Percentiles rank a stretch among this genome's conserved stretches.
phyloP scores from a whole-genome alignment of 345 rosid genomes.

The Eucalyptus erythrocorys region DNA sequence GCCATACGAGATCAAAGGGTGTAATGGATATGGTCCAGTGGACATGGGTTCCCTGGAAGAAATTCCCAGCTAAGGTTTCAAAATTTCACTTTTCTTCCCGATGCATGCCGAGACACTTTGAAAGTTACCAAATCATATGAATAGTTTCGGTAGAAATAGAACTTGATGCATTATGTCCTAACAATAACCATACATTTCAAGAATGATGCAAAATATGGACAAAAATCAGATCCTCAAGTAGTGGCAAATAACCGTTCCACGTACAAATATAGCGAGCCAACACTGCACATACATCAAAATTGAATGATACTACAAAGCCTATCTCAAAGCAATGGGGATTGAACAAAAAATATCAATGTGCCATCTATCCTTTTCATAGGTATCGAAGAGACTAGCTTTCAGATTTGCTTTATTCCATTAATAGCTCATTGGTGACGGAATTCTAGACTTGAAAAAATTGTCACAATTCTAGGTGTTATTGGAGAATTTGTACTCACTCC shows the following conservation, averaged over 20 bases:
- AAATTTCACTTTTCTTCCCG: neutral
- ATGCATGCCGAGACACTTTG: neutral
- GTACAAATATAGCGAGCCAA: neutral
- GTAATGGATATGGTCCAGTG: neutral
- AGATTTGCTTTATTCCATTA: neutral
- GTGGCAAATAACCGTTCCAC: neutral
- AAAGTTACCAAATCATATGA: neutral
- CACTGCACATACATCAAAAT: neutral
- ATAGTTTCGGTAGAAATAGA: neutral
- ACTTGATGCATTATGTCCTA: neutral
- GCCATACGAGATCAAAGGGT: neutral
- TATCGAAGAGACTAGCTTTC: neutral
- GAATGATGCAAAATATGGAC: neutral
- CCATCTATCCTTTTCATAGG: neutral
- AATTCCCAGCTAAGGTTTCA: neutral
- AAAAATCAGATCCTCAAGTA: neutral
- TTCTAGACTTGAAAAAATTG: neutral
- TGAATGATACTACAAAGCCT: neutral
- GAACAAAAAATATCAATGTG: neutral
- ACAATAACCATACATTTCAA: neutral
- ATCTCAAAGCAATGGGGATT: neutral
- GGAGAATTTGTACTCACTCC: neutral
- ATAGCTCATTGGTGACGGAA: neutral
- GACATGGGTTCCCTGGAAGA: neutral
- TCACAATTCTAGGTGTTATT: neutral